phyloP scores from a whole-genome alignment of 306 rosid species.

The Carpinus fangiana region DNA sequence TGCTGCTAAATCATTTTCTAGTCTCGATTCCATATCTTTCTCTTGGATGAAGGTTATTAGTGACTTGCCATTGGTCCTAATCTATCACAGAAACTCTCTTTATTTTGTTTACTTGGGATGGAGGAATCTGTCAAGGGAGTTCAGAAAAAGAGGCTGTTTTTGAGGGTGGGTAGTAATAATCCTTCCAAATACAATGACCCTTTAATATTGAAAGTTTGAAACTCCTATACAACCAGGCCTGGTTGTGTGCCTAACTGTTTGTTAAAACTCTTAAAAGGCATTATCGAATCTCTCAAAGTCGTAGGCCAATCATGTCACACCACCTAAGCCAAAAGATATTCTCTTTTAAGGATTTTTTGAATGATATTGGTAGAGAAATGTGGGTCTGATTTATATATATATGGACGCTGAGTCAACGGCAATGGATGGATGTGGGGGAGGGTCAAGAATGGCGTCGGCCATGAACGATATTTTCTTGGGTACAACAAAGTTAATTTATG shows the following conservation, averaged over 20 bases:
- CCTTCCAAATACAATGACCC: background rate
- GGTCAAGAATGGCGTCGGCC: background rate
- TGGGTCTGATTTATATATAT: background rate
- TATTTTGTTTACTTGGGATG: background rate
- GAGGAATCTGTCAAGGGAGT: background rate
- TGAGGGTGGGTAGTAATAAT: background rate
- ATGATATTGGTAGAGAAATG: background rate
- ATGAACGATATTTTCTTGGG: background rate
- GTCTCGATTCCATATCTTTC: background rate
- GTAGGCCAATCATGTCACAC: background rate
- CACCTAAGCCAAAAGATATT: background rate
- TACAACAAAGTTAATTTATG: background rate
- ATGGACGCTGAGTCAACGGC: background rate
- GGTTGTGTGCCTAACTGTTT: background rate
- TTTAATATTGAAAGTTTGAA: background rate
- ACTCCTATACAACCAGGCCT: background rate
- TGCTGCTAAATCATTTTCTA: background rate
- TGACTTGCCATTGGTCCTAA: background rate
- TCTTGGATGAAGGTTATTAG: background rate
- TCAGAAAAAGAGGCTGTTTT: background rate
- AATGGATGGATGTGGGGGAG: background rate
- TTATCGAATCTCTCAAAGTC: background rate
- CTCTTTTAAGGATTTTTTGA: background rate
- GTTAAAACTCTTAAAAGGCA: background rate
- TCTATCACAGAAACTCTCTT: background rate